phyloP scores from a whole-genome alignment of 495 filamentous ascomycete genomes.

The Pyronema omphalodes region DNA sequence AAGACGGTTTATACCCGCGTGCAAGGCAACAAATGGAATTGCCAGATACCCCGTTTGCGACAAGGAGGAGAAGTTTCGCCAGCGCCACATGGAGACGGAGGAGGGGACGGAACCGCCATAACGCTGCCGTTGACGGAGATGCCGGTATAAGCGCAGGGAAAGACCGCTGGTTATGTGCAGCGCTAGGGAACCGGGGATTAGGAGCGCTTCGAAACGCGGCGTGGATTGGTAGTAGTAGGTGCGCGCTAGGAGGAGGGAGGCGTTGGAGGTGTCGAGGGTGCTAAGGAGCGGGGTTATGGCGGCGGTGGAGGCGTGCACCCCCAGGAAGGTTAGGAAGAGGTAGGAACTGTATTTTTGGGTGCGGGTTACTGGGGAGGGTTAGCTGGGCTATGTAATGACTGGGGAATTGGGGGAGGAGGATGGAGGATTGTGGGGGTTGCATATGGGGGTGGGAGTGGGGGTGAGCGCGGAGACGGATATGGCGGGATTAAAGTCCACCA shows the following conservation, averaged over 20 bases:
- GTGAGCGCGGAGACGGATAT: not conserved
- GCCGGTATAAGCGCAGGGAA: constrained; percentile 52
- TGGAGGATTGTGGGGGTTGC: too few species aligned
- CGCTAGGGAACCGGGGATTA: constrained; percentile 40
- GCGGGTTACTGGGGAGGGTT: constrained; percentile 40
- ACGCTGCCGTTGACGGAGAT: constrained; percentile 42
- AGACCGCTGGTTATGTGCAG: constrained; percentile 49
- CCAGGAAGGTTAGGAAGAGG: constrained; percentile 58
- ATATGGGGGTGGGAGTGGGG: not conserved
- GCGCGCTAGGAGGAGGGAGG: constrained; percentile 47
- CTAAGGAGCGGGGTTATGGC: constrained; percentile 50
- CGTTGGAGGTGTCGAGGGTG: constrained; percentile 36
- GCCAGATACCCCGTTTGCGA: constrained; percentile 49
- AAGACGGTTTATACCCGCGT: constrained; percentile 51
- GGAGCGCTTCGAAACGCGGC: constrained; percentile 41
- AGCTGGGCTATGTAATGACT: too few species aligned
- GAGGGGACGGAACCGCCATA: constrained; percentile 40
- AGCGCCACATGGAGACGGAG: constrained; percentile 45
- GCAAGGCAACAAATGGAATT: constrained; percentile 42
- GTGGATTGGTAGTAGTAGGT: constrained; percentile 59
- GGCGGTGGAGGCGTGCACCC: constrained; percentile 64
- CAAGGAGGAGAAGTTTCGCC: constrained; percentile 33
- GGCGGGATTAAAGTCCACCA: not conserved
- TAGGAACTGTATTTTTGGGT: constrained; percentile 79
- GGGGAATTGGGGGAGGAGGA: too few species aligned